Evolutionary conservation across 345 rosid genomes (phyloP), one percentile per base, ranked within the genome.

Genomic region (Rhizophora apiculata): DNA sequence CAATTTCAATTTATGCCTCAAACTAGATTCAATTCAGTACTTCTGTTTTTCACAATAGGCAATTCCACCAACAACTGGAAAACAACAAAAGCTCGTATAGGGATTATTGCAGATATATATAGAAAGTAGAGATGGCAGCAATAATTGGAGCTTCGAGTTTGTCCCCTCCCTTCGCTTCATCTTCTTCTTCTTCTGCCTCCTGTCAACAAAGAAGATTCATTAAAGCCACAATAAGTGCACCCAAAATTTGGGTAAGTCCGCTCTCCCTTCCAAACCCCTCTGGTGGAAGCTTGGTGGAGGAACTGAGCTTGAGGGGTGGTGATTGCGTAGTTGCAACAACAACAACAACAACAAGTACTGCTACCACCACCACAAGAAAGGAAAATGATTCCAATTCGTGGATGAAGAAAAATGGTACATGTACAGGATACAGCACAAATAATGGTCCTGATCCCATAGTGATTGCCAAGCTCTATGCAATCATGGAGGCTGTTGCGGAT

Each of bases 401-500:
- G 54, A 9, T 3, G 46, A 57, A 29, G 5, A 7, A 5, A 58
- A 7, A 8, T 8, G 8, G 37, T 34, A 34, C 37, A 6, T 24
- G 27, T 11, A 55, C 22, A 22, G 2, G 13, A 26, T 9, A 11
- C 60, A 32, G 2, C 68, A 29, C 39, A 66, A 30, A 68, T 11
- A 36, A 36, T 39, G 55, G 29, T 62, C 16, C 72, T 24, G 76
- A 73, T 61, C 68, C 80, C n/a, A 20, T 34, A 7, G 78, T 70
- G 56, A 62, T 60, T 59, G 71, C 84, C 19, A 61, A 82, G 80
- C 82, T 81, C 32, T 76, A 74, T 49, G 63, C 67, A 15, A 52
- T 84, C 51, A 60, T 86, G 78, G 89, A 84, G 26, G 83, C 82
- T 3, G 73, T 82, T 18, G 81, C 84, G 0, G 90, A 82, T 43